Base-by-base conservation (phyloP, 805 yeast genomes). In the Yueomyces sinensis region DNA sequence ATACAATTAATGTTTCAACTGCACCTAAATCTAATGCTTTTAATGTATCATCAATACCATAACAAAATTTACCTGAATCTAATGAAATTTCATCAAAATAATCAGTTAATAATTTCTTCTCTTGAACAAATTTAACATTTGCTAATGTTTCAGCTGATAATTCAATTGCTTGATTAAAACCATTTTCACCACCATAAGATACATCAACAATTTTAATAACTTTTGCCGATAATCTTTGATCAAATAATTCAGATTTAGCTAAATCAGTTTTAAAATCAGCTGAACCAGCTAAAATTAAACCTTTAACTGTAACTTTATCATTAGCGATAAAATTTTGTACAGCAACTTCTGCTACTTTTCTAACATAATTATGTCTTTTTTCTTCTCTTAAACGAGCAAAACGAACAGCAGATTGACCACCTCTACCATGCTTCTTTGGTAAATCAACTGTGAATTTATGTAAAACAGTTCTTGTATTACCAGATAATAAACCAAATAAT, bases 321-420 rank as follows among this genome's bases (percentile, higher is more conserved):
- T 69, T 72, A n/a, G 94, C 76, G 48, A 91, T 86, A 63, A 91
- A 91, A 65, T 83, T 83, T 62, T 91, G 98, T 25, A 91, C 97
- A 5, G 98, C 97, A 34, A 76, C 89, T 67, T 91, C 99, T 33
- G 97, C 95, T 32, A 91, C 98, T 56, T 91, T 91, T 65, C 99
- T 76, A 41, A 91, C 93, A 65, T 91, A 91, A 61, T 91, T 91
- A 63, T 91, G 99, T 69, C 99, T 84, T 62, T 91, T 91, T 65
- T 91, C 98, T 50, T 91, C 98, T 73, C 99, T 82, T 61, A 91
- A 72, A 72, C 99, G 87, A 18, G 96, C 79, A 70, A 91, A 91
- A 83, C 99, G 97, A 49, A 91, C 59, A 31, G 99, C 98, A 42
- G 99, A 91, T 68, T 89, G 96, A 79, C 97, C 96, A 81, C 97